Percentiles rank a stretch among this genome's conserved stretches.
Conservation (phyloP, 1,284 basidiomycete genomes). For the Ceratobasidium sp. region DNA sequence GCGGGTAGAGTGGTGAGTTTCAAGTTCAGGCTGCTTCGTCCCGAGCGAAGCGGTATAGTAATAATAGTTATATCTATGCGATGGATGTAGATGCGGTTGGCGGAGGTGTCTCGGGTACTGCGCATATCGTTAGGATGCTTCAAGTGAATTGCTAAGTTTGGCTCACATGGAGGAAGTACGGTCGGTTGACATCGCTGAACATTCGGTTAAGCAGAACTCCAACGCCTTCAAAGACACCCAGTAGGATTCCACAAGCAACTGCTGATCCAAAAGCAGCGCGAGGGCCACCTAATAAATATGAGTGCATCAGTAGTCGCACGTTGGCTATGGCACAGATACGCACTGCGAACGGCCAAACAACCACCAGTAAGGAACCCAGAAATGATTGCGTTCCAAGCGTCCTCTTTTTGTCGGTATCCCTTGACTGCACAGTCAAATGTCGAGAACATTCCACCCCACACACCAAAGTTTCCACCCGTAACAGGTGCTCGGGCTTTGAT, state of each 20-base stretch:
- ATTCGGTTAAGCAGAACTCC: constrained; percentile 85
- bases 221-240: constrained; percentile 96
- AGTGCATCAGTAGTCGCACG: constrained; percentile 3
- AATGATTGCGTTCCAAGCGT: constrained; percentile 99
- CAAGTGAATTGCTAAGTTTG: background rate
- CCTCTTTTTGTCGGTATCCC: constrained; percentile 97
- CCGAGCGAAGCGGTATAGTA: background rate
- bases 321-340: constrained; percentile 50
- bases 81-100: constrained; percentile 29
- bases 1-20: constrained; percentile 23
- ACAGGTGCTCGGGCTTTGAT: constrained; percentile 99
- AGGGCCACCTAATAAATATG: constrained; percentile 74
- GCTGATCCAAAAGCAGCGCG: constrained; percentile 89
- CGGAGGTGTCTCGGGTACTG: constrained; percentile 36
- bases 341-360: constrained; percentile 91
- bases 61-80: constrained; percentile 31
- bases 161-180: constrained; percentile 64
- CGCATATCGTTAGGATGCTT: background rate
- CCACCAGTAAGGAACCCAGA: constrained; percentile 99
- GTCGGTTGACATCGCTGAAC: constrained; percentile 81
- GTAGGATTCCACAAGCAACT: constrained; percentile 93
- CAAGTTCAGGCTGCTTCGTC: too few species aligned
- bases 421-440: constrained; percentile 98
- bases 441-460: constrained; percentile 98
- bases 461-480: constrained; percentile 96